A percentile compares a stretch with the other conserved stretches of the same genome.
Evolutionary conservation across 257 asterid species (phyloP).

Genomic region (Lantana camara): DNA sequence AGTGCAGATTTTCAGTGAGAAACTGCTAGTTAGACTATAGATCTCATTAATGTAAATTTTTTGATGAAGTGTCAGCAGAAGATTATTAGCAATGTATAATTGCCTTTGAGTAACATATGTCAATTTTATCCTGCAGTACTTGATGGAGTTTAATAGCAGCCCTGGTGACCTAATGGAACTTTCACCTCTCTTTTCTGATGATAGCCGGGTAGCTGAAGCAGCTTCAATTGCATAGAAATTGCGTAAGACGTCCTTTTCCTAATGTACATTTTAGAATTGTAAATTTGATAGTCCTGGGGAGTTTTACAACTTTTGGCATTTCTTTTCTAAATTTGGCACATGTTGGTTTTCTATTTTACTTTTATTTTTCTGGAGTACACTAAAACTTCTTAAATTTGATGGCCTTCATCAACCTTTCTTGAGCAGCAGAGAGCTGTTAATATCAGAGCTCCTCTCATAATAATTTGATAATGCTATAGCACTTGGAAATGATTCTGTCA

Average conservation of each 20-base stretch:
- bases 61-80: slow-evolving; percentile 1
- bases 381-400: slow-evolving; percentile 20
- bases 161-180: too few species aligned
- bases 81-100: slow-evolving; percentile 17
- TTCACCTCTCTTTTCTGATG: too few species aligned
- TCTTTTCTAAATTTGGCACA: slow-evolving; percentile 12
- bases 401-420: too few species aligned
- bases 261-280: slow-evolving; percentile 1
- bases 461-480: too few species aligned
- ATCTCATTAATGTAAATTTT: slow-evolving; percentile 80
- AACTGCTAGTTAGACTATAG: slow-evolving; percentile 96
- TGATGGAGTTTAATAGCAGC: too few species aligned
- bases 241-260: slow-evolving; percentile 58
- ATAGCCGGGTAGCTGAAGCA: too few species aligned
- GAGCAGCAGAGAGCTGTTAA: too few species aligned
- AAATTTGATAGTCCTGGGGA: slow-evolving; percentile 3
- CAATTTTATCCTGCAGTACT: slow-evolving; percentile 61
- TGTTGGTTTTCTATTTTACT: neutral
- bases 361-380: neutral
- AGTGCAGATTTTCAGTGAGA: slow-evolving; percentile 99
- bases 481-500: neutral
- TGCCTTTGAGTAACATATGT: slow-evolving; percentile 20
- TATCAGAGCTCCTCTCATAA: too few species aligned
- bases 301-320: slow-evolving; percentile 11
- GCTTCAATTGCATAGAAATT: too few species aligned